Evolutionary conservation across 352 stramenopile genomes (phyloP), one percentile per base, ranked within the genome.

Genomic region (Phytophthora pinifolia): DNA sequence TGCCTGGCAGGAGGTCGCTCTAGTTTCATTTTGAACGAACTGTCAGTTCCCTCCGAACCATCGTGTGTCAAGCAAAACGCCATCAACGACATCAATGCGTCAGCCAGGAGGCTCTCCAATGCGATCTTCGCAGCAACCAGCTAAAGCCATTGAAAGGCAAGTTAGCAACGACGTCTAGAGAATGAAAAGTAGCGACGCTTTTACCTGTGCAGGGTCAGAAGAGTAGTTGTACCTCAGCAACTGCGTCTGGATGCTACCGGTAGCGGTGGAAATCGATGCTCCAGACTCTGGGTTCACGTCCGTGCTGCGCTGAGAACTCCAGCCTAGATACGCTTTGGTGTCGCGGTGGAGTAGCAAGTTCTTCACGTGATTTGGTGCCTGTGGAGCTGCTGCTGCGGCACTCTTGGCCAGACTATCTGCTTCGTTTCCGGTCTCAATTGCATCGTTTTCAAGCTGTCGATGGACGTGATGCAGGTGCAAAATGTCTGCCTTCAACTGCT

Each of bases 271-370:
- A 10, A 17, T 25, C 12, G 48, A 44, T 34, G 37, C 20, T 13
- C 15, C 42, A 38, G 30, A 22, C 36, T 51, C 13, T 52, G 20
- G 17, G 29, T 29, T 52, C 7, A 47, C 10, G 8, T 53, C 41
- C 17, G 50, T 33, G n/a, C 46, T 54, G n/a, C 25, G 29, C 14
- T 41, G 32, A 17, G 29, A 61, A 36, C 18, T 43, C 52, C 65
- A 69, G 7, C 50, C 56, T 39, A 38, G 37, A 27, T 43, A 53
- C 32, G 47, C 13, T 10, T 70, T 65, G 14, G 47, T 67, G 22
- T 86, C 71, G 1, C 78, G 74, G n/a, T 86, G 77, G n/a, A 49
- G 74, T 14, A 80, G 61, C n/a, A 88, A 44, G 25, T 83, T 78
- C 44, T 86, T 86, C 17, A 86, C 65, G 38, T 86, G 78, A 18